Evolutionary conservation across 164 flowering plant species (phyloP).

Genomic region (Nymphaea thermarum): DNA sequence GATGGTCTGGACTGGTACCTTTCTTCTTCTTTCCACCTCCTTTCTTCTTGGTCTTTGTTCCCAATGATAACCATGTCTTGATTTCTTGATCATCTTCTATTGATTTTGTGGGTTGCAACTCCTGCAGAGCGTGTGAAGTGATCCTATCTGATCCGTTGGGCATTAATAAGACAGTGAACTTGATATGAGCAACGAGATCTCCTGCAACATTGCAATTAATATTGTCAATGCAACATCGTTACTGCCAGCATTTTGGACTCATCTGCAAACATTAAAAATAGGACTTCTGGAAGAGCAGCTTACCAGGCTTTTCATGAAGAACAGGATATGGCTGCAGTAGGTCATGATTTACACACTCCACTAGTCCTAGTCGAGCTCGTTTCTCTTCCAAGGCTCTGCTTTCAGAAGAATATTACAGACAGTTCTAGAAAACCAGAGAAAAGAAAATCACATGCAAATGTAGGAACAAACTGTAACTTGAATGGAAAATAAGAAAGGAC

Average conservation of each 20-base stretch:
- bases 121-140: slow-evolving; percentile 74
- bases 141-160: slow-evolving; percentile 92
- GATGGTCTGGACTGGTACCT: slow-evolving; percentile 28
- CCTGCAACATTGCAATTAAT: slow-evolving; percentile 30
- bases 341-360: slow-evolving; percentile 92
- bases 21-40: slow-evolving; percentile 98
- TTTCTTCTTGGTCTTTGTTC: slow-evolving; percentile 83
- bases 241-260: not conserved
- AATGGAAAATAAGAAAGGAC: slow-evolving; percentile 17
- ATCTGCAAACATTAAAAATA: too few species aligned
- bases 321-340: slow-evolving; percentile 96
- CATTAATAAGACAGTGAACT: slow-evolving; percentile 91
- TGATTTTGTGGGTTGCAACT: slow-evolving; percentile 60
- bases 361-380: slow-evolving; percentile 79
- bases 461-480: not conserved
- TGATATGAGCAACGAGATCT: slow-evolving; percentile 81
- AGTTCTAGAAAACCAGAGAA: not conserved
- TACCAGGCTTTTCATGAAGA: slow-evolving; percentile 91
- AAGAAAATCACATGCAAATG: not conserved
- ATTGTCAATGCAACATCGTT: not conserved
- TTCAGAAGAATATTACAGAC: not conserved
- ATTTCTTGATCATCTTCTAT: slow-evolving; percentile 72
- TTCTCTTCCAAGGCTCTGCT: slow-evolving; percentile 87
- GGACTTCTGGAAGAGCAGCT: not conserved
- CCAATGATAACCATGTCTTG: slow-evolving; percentile 84